Conservation (phyloP, 2,329 filamentous ascomycete genomes). For the Colletotrichum sp. region DNA sequence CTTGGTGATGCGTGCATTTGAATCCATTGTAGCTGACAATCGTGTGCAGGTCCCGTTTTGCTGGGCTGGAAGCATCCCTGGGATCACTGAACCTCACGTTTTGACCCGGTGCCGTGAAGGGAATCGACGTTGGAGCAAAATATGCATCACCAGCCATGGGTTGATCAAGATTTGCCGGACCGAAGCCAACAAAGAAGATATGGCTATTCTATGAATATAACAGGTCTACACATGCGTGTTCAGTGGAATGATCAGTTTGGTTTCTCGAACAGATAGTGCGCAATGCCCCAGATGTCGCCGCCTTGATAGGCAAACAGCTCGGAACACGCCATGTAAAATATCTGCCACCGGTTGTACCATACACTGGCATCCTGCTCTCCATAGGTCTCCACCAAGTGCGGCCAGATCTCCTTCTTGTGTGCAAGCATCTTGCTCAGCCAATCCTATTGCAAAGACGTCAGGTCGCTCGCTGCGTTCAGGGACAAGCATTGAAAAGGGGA, state of each 20-base stretch:
- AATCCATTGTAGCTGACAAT: not conserved
- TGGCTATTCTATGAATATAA: not conserved
- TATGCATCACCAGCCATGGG: not conserved
- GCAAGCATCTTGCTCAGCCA: constrained; percentile 67
- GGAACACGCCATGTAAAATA: constrained; percentile 75
- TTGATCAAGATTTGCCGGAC: not conserved
- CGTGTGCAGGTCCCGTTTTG: constrained; percentile 67
- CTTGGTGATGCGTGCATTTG: not conserved
- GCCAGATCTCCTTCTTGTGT: constrained; percentile 67
- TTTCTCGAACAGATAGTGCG: constrained; percentile 72
- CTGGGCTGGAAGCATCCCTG: constrained; percentile 96
- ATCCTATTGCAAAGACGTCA: constrained; percentile 41
- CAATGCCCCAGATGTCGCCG: constrained; percentile 72
- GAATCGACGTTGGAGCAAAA: not conserved
- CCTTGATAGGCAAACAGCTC: constrained; percentile 71
- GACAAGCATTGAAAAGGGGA: not conserved
- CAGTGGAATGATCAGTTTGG: constrained; percentile 18
- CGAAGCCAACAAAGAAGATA: not conserved
- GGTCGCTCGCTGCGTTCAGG: not conserved
- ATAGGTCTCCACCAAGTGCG: constrained; percentile 68
- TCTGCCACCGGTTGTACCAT: constrained; percentile 75
- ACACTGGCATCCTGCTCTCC: constrained; percentile 61
- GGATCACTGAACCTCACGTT: constrained; percentile 72
- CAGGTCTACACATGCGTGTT: not conserved
- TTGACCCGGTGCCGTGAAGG: not conserved